Percentiles rank a stretch among this genome's conserved stretches.
These are phyloP conservation scores for Fusarium concolor DNA, from an alignment of 2,329 filamentous ascomycete species.

Conservation along the genomic window DNA sequence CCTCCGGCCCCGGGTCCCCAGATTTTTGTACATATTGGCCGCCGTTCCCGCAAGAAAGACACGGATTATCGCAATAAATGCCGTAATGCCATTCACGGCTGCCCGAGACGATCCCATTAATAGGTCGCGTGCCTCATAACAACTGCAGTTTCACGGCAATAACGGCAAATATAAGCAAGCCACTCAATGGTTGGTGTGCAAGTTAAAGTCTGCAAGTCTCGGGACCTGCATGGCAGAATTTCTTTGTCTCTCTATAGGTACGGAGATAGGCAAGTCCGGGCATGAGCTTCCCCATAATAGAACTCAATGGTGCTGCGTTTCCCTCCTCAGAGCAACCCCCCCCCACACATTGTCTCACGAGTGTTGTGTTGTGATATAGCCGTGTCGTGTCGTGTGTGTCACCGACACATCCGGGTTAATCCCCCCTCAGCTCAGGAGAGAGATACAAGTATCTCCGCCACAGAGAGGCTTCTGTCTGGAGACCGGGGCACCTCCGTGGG, in stretches of 20 bases:
- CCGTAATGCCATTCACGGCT: constrained; percentile 8
- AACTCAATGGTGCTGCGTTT: constrained; percentile 14
- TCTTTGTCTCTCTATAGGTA: constrained; percentile 11
- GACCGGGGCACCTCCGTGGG: constrained; percentile 36
- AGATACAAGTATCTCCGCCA: constrained; percentile 12
- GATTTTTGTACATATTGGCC: constrained; percentile 16
- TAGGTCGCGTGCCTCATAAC: background rate
- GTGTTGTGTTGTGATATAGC: constrained; percentile 15
- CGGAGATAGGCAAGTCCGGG: constrained; percentile 10
- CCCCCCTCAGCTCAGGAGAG: constrained; percentile 19
- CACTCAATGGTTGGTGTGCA: constrained; percentile 5
- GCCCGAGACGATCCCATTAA: constrained; percentile 6
- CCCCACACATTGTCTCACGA: constrained; percentile 31
- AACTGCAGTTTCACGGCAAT: constrained; percentile 4
- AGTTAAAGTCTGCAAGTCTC: constrained; percentile 18
- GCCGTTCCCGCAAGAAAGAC: constrained; percentile 26
- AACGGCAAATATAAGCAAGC: constrained; percentile 19
- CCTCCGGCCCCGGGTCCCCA: constrained; percentile 20
- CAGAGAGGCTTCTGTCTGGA: constrained; percentile 16
- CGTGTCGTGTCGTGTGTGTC: background rate
- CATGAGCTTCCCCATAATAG: constrained; percentile 9
- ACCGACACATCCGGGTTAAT: constrained; percentile 36
- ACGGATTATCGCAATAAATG: constrained; percentile 5
- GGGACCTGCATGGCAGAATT: constrained; percentile 39
- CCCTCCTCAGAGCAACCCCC: constrained; percentile 14